Base-by-base conservation (phyloP, 2,329 filamentous ascomycete species). In the Ophiocordyceps sinensis region DNA sequence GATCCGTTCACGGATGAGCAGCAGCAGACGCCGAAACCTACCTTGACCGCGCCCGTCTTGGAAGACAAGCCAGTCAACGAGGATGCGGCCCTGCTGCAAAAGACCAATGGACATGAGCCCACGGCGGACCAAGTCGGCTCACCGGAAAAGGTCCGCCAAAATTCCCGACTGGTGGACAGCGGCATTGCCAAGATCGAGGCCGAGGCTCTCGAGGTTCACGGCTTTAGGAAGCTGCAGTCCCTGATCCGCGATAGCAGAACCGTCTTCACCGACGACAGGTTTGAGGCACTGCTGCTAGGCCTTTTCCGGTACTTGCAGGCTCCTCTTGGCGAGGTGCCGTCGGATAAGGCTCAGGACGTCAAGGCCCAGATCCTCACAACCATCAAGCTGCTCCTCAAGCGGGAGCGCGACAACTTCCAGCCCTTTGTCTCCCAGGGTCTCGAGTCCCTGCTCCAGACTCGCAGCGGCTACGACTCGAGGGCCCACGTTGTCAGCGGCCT, bases 221-320 rank as follows among this genome's bases (percentile, higher is more conserved):
- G 83, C 43, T 86, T 88, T 67, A 75, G 83, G 41, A 83, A 84
- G 52, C 66, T 88, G 38, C 83, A 88, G 57, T 79, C 79, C 32
- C 71, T 87, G 47, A 71, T 86, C 44, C 78, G 81, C 47, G 79
- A 82, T 44, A 74, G 70, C 53, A 72, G 71, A 51, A 70, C 77
- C 13, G 67, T 76, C 17, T 77, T 83, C 53, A 69, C 71, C 2
- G 74, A 80, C 44, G 75, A 80, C 38, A 81, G 75, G 48, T 86
- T 85, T 45, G 74, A 81, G 47, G 69, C 77, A 8, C 67, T 88
- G 2, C 63, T 87, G 30, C 51, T 73, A 3, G 80, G 78, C 0
- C 68, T 86, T 17, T 82, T 88, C 45, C 74, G 78, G 38, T 88
- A 82, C 53, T 73, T 88, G 23, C 75, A 85, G 55, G 71, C 75